Percentiles rank a stretch among this genome's conserved stretches.
phyloP scores from a whole-genome alignment of 352 stramenopile species.

The Phytophthora idaei region DNA sequence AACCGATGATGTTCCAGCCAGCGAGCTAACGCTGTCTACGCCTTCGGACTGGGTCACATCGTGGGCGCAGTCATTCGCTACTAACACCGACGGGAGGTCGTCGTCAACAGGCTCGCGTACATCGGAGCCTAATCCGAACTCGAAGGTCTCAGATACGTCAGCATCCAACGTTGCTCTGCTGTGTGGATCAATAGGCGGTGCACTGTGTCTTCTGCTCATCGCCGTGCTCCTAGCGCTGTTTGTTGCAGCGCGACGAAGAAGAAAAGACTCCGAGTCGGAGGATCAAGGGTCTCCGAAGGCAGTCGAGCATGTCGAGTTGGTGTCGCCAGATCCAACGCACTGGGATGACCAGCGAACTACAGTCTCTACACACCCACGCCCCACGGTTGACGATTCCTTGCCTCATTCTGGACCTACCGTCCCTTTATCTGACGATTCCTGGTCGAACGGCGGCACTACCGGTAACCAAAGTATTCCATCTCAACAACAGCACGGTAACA shows the following conservation, averaged over 20 bases:
- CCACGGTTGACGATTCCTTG: conserved; percentile 21
- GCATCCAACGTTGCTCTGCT: conserved; percentile 18
- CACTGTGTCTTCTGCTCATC: conserved; percentile 22
- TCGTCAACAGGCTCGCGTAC: conserved; percentile 2
- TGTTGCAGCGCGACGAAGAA: conserved; percentile 8
- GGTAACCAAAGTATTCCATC: neutral
- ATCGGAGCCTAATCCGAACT: neutral
- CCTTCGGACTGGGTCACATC: conserved; percentile 34
- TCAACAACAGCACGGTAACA: neutral
- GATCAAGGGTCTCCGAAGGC: conserved; percentile 11
- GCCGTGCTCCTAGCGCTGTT: conserved; percentile 18
- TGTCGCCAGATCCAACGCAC: conserved; percentile 8
- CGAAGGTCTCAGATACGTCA: neutral
- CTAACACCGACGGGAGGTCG: neutral
- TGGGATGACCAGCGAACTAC: conserved; percentile 8
- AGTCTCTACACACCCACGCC: conserved; percentile 16
- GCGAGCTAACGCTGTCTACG: conserved; percentile 11
- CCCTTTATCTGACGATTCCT: conserved; percentile 12
- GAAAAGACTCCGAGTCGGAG: conserved; percentile 12
- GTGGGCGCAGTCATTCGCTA: conserved; percentile 22
- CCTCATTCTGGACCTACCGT: conserved; percentile 11
- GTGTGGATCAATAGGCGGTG: conserved; percentile 21
- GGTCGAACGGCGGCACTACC: conserved; percentile 6
- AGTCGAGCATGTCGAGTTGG: conserved; percentile 15
- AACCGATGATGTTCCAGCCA: conserved; percentile 3